phyloP scores from a whole-genome alignment of 306 rosid species.

The Hylodesmum podocarpum region DNA sequence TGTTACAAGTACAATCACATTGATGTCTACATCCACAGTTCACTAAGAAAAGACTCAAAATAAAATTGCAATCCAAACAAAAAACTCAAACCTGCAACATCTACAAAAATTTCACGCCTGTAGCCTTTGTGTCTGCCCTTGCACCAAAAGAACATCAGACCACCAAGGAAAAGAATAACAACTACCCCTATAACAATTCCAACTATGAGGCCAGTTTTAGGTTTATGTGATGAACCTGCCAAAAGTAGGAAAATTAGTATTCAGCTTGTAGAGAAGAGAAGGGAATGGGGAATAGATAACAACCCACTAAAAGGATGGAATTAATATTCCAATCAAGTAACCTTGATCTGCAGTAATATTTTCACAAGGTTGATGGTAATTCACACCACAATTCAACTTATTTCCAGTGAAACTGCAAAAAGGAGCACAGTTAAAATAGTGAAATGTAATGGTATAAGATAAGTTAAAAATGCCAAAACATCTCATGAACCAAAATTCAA shows the following conservation, averaged over 20 bases:
- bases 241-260: constrained; percentile 27
- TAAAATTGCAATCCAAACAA: constrained; percentile 24
- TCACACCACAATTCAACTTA: constrained; percentile 66
- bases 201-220: constrained; percentile 64
- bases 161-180: constrained; percentile 50
- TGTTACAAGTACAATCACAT: constrained; percentile 7
- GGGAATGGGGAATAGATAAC: background rate
- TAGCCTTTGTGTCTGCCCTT: constrained; percentile 62
- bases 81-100: constrained; percentile 83
- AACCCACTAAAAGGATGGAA: background rate
- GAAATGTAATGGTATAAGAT: background rate
- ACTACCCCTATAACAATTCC: constrained; percentile 68
- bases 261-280: constrained; percentile 21
- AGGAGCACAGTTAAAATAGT: constrained; percentile 25
- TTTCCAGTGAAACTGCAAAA: constrained; percentile 88
- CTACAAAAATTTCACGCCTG: constrained; percentile 85
- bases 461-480: background rate
- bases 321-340: constrained; percentile 39
- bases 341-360: constrained; percentile 59
- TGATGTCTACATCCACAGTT: background rate
- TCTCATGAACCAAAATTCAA: background rate
- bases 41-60: constrained; percentile 12
- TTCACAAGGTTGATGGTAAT: constrained; percentile 50
- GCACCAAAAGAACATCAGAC: constrained; percentile 56
- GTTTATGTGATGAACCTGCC: constrained; percentile 63